Evolutionary conservation across 257 asterid genomes (phyloP), one percentile per base, ranked within the genome.

Genomic region (Solanum lycopersicoides): DNA sequence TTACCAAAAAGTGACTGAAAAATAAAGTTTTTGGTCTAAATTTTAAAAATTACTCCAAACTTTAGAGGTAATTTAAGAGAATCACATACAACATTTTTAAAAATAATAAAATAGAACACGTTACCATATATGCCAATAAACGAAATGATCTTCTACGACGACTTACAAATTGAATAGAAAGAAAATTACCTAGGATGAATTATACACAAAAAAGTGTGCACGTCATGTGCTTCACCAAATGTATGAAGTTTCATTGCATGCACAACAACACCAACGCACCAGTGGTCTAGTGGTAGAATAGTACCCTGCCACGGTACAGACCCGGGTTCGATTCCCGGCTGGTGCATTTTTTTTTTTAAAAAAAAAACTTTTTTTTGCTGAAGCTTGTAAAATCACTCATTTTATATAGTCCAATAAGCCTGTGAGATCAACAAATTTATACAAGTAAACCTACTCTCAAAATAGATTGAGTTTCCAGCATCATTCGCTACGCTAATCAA

Each of bases 241-340:
- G 0, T 20, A 20, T 37, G 11, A 21, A 8, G 18, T 20, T 20
- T 0, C 28, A 8, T 9, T 74, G 20, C 12, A 12, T 12, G 32
- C 3, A 10, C 35, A 5, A 10, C 7, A 39, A 12, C 5, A 75
- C 3, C 12, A 12, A n/a, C 0, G 97, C 97, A 94, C 95, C 93
- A 95, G 96, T 94, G 97, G 97, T 94, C 97, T 93, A 93, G 95
- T 95, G 98, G 98, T 94, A 94, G 97, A 92, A 93, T 94, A 95
- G 93, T 94, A 93, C 95, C 93, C 97, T 94, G 95, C 96, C 97
- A 95, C 94, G 94, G 95, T 94, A 93, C 95, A 95, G 96, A 93
- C 96, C 95, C 95, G 93, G 95, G 97, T 94, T 95, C 96, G 92
- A 93, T 94, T 95, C 96, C 97, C 96, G 93, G 97, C 96, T 95